phyloP scores from a whole-genome alignment of 257 asterid species.

The Forsythia suspensa region DNA sequence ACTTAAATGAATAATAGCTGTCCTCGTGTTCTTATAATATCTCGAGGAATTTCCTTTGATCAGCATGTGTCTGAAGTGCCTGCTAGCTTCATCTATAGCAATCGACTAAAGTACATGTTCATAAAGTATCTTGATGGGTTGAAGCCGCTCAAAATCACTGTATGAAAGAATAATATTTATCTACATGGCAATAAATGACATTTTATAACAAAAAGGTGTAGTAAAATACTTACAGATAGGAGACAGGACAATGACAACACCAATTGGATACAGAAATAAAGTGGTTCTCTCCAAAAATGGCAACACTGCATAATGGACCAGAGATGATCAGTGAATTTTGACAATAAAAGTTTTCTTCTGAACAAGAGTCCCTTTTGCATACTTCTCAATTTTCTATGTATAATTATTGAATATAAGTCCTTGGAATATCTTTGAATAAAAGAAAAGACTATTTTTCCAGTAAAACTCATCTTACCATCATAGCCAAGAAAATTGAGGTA shows the following conservation, averaged over 20 bases:
- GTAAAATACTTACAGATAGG: constrained; percentile 58
- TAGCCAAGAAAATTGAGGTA: constrained; percentile 95
- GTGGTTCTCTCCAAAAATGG: constrained; percentile 99
- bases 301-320: constrained; percentile 57
- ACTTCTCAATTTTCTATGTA: background rate
- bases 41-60: constrained; percentile 20
- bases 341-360: background rate
- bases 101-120: constrained; percentile 82
- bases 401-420: background rate
- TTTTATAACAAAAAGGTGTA: background rate
- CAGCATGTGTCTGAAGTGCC: constrained; percentile 19
- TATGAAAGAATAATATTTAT: constrained; percentile 25
- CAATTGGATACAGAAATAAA: constrained; percentile 94
- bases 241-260: constrained; percentile 71
- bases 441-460: constrained; percentile 9
- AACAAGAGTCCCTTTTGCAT: background rate
- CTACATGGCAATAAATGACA: background rate
- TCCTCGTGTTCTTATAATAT: constrained; percentile 12
- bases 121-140: constrained; percentile 92
- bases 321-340: background rate
- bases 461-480: constrained; percentile 63
- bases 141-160: constrained; percentile 88
- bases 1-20: background rate
- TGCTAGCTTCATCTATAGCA: constrained; percentile 41
- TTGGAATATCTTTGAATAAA: background rate